Evolutionary conservation across 768 basidiomycete species (phyloP).

Genomic region (Calocera viscosa): DNA sequence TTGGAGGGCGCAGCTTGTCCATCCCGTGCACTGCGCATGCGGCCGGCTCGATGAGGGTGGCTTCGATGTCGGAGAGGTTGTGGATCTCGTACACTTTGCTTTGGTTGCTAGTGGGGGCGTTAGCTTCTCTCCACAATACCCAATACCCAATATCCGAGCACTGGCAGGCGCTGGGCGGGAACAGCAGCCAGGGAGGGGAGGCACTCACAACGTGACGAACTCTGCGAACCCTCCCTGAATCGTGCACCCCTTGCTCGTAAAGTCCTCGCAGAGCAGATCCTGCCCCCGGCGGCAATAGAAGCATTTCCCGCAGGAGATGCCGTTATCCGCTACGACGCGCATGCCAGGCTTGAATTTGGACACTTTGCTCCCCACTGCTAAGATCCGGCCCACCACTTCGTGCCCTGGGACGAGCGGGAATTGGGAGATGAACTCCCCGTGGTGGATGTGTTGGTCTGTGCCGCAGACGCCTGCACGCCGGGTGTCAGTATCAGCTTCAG

Average conservation of each 20-base stretch:
- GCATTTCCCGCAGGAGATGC: constrained; percentile 67
- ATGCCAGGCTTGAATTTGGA: constrained; percentile 65
- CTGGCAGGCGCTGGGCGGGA: constrained; percentile 5
- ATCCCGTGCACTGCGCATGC: constrained; percentile 87
- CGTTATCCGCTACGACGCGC: constrained; percentile 72
- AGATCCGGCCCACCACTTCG: constrained; percentile 59
- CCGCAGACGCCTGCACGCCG: constrained; percentile 38
- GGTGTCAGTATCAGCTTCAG: background rate
- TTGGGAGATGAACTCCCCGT: constrained; percentile 58
- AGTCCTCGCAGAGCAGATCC: constrained; percentile 72
- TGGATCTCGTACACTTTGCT: constrained; percentile 78
- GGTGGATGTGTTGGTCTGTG: constrained; percentile 51
- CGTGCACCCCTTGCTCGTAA: constrained; percentile 66
- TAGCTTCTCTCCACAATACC: too few relatives aligned
- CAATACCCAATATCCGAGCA: constrained; percentile 18
- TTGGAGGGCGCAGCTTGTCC: constrained; percentile 70
- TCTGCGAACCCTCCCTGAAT: constrained; percentile 80
- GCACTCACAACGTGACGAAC: constrained; percentile 65
- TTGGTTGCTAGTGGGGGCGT: constrained; percentile 50
- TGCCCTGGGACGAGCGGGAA: constrained; percentile 67
- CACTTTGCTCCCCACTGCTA: constrained; percentile 67
- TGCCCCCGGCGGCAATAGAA: constrained; percentile 83
- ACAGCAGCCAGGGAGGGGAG: too few relatives aligned
- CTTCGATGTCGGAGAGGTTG: constrained; percentile 76
- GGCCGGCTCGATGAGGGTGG: constrained; percentile 78